Evolutionary conservation across 2,329 filamentous ascomycete species (phyloP), one percentile per base, ranked within the genome.

Genomic region (Colletotrichum destructivum): DNA sequence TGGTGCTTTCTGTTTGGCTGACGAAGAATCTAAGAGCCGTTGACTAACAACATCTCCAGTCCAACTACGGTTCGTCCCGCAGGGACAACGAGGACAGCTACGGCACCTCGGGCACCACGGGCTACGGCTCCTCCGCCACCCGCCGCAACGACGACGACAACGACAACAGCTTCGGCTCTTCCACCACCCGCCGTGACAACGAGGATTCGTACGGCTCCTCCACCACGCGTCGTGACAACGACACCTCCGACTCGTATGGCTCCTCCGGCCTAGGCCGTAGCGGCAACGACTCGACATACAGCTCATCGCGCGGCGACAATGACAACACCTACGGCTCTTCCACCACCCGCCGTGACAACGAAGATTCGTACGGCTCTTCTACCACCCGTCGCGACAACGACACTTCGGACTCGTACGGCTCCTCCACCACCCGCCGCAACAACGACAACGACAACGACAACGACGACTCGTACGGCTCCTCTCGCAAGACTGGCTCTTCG

Each of bases 391-490:
- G 44, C 31, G 52, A 46, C 49, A 55, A 31, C 31, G 42, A 55
- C 38, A 42, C 31, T 2, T 35, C 31, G 31, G 31, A 35, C 31
- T 73, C 66, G 1, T 75, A 75, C 44, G 75, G 76, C 51, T 73
- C 74, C 13, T 70, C 71, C 26, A 31, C 2, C 26, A 54, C 23
- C 49, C 59, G 44, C 63, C 21, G 59, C 15, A 65, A 42, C 64
- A 61, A 71, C 51, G 69, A 70, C 64, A 61, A 71, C 51, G 69
- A 70, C 67, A 75, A 75, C 66, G 75, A 75, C 44, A 11, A 4
- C 8, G 69, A 77, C 59, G 62, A 66, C 56, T 70, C 59, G 40
- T 75, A 76, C 56, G 76, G 76, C 54, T 77, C 74, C 31, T 77
- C 76, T 18, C 23, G 42, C 26, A 26, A 47, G 31, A 65, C 31